Conservation (phyloP, 257 asterid genomes). For the Solanum medicagineum region DNA sequence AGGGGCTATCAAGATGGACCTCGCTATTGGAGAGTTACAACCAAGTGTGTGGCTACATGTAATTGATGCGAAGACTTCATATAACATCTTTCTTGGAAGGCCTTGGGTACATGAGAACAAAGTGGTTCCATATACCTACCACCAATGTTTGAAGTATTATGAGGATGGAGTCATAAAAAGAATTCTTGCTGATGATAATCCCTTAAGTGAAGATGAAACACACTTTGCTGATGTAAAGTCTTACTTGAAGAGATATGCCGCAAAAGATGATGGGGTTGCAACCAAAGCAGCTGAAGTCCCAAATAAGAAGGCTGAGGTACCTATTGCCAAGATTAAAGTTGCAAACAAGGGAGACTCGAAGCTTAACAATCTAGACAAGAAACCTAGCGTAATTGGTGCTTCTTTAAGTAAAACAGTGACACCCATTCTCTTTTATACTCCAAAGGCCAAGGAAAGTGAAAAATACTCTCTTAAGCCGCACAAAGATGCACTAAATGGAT, state of each 20-base stretch:
- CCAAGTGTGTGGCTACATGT: not conserved
- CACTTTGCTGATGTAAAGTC: not conserved
- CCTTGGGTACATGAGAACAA: too few species aligned
- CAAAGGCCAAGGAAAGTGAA: not conserved
- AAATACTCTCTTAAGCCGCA: not conserved
- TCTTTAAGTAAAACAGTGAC: not conserved
- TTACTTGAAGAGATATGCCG: not conserved
- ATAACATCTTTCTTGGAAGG: too few species aligned
- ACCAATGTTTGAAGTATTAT: too few species aligned
- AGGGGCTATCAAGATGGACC: not conserved
- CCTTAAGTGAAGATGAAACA: not conserved
- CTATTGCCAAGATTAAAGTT: too few species aligned
- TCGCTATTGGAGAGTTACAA: not conserved
- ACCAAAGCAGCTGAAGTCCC: not conserved
- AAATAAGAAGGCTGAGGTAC: not conserved
- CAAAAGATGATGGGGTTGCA: not conserved
- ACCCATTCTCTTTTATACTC: not conserved
- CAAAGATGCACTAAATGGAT: not conserved
- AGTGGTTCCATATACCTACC: too few species aligned
- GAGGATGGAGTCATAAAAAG: too few species aligned
- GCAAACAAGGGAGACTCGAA: not conserved
- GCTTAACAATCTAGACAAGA: not conserved
- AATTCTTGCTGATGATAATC: not conserved
- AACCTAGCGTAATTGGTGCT: not conserved
- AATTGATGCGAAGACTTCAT: not conserved